Evolutionary conservation across 306 rosid species (phyloP).

Genomic region (Urtica urens): DNA sequence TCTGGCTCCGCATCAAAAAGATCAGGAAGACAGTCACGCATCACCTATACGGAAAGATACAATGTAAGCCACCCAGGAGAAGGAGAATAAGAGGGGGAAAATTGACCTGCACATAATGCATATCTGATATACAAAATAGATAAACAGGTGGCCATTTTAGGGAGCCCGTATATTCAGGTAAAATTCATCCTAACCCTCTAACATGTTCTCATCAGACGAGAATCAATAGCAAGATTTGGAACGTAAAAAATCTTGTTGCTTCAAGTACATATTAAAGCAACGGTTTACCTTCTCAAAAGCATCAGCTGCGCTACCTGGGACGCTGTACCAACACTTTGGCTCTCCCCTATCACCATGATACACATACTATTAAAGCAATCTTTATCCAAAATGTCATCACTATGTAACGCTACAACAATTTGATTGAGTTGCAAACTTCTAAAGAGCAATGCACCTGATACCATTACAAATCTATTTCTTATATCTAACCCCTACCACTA

Average conservation of each 20-base stretch:
- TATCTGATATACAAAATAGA: too few species aligned
- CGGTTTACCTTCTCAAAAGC: slow-evolving; percentile 78
- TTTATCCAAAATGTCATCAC: background rate
- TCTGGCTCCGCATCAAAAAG: slow-evolving; percentile 96
- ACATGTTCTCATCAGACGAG: background rate
- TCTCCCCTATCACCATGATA: slow-evolving; percentile 62
- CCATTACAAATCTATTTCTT: too few species aligned
- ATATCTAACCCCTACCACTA: too few species aligned
- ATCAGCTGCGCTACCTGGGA: slow-evolving; percentile 79
- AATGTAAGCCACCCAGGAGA: background rate
- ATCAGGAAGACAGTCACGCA: slow-evolving; percentile 93
- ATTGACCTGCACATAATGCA: too few species aligned
- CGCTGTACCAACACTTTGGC: slow-evolving; percentile 98
- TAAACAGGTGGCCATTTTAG: too few species aligned
- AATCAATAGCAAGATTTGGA: background rate
- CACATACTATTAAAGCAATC: slow-evolving; percentile 17
- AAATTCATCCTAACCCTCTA: background rate
- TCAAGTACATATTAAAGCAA: background rate
- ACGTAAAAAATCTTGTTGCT: background rate
- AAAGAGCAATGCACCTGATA: too few species aligned
- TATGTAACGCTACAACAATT: background rate
- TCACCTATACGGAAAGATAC: slow-evolving; percentile 52
- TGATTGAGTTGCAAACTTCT: too few species aligned
- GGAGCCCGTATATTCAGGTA: too few species aligned
- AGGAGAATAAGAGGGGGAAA: too few species aligned